Evolutionary conservation across 495 filamentous ascomycete genomes (phyloP).

Genomic region (Venustampulla echinocandica): DNA sequence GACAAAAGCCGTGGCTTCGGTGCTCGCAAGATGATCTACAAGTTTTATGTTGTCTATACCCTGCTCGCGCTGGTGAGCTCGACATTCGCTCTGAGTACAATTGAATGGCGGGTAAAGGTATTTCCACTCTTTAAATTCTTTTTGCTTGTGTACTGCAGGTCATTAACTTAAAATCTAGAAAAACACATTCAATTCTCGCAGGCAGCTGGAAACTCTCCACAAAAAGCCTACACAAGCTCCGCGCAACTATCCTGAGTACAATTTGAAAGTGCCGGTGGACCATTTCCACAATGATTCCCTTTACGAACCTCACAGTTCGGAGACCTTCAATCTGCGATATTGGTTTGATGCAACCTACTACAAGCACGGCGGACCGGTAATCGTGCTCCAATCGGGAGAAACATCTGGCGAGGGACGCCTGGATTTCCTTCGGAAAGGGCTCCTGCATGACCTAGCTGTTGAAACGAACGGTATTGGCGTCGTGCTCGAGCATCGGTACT

Average conservation of each 20-base stretch:
- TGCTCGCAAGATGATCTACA: not conserved
- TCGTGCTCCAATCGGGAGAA: constrained; percentile 62
- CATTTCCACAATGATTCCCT: constrained; percentile 64
- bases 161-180: constrained; percentile 9
- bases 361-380: constrained; percentile 60
- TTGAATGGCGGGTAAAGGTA: constrained; percentile 1
- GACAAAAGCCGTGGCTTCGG: not conserved
- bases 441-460: constrained; percentile 51
- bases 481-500: constrained; percentile 69
- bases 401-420: constrained; percentile 46
- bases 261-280: constrained; percentile 60
- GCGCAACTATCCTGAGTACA: constrained; percentile 46
- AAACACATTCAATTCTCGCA: constrained; percentile 13
- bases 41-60: not conserved
- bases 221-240: constrained; percentile 32
- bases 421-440: constrained; percentile 60
- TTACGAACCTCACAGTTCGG: constrained; percentile 60
- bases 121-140: not conserved
- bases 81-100: not conserved
- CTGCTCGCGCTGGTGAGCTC: not conserved
- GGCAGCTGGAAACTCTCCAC: constrained; percentile 21
- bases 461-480: constrained; percentile 63
- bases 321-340: constrained; percentile 55
- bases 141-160: not conserved
- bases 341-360: constrained; percentile 65